Base-by-base conservation (phyloP, 192 early-diverging fungal species). In the Gorgonomyces haynaldii region DNA sequence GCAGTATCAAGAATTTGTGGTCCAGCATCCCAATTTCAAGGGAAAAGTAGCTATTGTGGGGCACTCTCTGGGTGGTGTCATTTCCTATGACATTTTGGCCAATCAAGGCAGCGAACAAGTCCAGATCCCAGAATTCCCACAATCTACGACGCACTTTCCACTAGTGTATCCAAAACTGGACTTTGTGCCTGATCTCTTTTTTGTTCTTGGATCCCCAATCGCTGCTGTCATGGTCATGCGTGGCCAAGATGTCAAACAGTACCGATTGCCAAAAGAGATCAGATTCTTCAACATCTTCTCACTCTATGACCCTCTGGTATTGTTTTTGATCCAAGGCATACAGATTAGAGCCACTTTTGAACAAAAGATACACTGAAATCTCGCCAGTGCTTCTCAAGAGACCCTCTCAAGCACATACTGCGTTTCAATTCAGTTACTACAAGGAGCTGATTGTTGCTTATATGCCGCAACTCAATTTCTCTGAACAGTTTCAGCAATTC, bases 251-350 rank as follows among this genome's bases (percentile, higher is more conserved):
- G 27, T 47, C n/a, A 4, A 46, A 15, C 24, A 28, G 0, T 72
- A 67, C 43, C 10, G 34, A 24, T 53, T 64, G 24, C 61, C 61
- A 3, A 10, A 30, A 10, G 50, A 39, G 17, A 61, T 57, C n/a
- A 8, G 50, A n/a, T 64, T 58, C 38, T 61, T 58, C 32, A 74
- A 74, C 57, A 25, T 74, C 8, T 74, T 74, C 42, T 52, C 67
- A 34, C 43, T 74, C 9, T 69, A 64, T 45, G 71, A 74, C 42
- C 71, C 71, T 3, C 19, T 73, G 35, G 60, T 66, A 53, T 47
- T 24, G n/a, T 21, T 29, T 13, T 8, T 34, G 24, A 49, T 8
- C 21, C 12, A 19, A 62, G 59, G 56, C 59, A 7, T 74, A 74
- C 36, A 42, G 71, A 21, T 41, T 64, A 29, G 71, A 74, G 29